Evolutionary conservation across 2,329 filamentous ascomycete species (phyloP).

Genomic region (Dactylonectria macrodidyma): DNA sequence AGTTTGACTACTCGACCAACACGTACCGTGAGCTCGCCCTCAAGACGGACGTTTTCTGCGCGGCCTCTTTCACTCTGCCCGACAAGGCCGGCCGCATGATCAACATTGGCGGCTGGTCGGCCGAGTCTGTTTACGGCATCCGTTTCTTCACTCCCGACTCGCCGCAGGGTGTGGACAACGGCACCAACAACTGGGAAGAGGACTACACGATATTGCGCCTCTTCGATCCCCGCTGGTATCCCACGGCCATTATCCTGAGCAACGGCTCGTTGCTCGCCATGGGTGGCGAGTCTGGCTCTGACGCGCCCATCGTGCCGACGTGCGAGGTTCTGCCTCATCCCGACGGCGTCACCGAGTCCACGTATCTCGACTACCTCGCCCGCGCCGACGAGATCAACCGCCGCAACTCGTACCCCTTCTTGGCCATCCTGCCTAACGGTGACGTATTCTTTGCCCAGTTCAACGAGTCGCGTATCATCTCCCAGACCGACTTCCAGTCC

Average conservation of each 20-base stretch:
- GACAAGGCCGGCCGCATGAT: conserved; percentile 76
- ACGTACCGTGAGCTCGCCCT: conserved; percentile 75
- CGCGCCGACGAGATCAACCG: conserved; percentile 76
- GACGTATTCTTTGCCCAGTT: conserved; percentile 77
- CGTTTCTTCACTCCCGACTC: conserved; percentile 52
- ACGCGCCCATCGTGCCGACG: conserved; percentile 71
- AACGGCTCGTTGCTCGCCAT: conserved; percentile 77
- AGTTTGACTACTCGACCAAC: conserved; percentile 65
- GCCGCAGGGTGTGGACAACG: conserved; percentile 65
- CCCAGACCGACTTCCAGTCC: conserved; percentile 71
- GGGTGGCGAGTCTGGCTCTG: conserved; percentile 75
- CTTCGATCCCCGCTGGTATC: conserved; percentile 76
- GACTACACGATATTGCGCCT: conserved; percentile 68
- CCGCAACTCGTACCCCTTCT: conserved; percentile 78
- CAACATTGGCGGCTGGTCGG: conserved; percentile 77
- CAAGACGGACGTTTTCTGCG: conserved; percentile 79
- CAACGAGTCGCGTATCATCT: conserved; percentile 77
- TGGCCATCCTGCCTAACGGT: conserved; percentile 72
- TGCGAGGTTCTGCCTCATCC: conserved; percentile 73
- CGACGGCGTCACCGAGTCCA: conserved; percentile 57
- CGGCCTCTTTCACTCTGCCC: conserved; percentile 74
- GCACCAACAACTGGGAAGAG: conserved; percentile 76
- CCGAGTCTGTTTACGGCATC: conserved; percentile 73
- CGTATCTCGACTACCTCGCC: conserved; percentile 66
- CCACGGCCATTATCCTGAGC: conserved; percentile 73